phyloP scores from a whole-genome alignment of 306 rosid species.

The Quercus gilva region DNA sequence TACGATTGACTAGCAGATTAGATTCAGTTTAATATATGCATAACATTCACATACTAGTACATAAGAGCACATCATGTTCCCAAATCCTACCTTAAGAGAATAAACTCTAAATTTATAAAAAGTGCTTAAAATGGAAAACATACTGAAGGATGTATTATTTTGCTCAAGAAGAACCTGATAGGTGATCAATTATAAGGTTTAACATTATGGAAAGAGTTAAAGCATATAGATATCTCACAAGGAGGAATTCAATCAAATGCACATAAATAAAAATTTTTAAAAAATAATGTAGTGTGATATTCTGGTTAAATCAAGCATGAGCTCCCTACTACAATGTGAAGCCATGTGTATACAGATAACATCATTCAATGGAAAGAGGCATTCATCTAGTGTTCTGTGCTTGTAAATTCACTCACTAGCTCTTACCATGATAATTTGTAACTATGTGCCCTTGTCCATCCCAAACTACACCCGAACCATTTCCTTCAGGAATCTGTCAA shows the following conservation, averaged over 20 bases:
- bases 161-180: not conserved
- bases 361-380: not conserved
- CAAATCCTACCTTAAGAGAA: not conserved
- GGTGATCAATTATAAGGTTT: not conserved
- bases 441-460: constrained; percentile 89
- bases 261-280: not conserved
- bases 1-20: not conserved
- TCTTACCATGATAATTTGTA: constrained; percentile 94
- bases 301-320: not conserved
- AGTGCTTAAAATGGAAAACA: not conserved
- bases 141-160: not conserved
- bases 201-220: not conserved
- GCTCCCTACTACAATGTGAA: constrained; percentile 3
- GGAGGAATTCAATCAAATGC: not conserved
- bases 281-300: not conserved
- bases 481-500: constrained; percentile 93
- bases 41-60: not conserved
- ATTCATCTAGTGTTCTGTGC: not conserved
- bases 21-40: not conserved
- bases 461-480: constrained; percentile 99
- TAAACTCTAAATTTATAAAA: not conserved
- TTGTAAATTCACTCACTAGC: constrained; percentile 1
- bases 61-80: not conserved
- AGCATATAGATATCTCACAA: not conserved
- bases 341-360: not conserved